Base-by-base conservation (phyloP, 106 monocot species). In the Dendrobium huoshanense region DNA sequence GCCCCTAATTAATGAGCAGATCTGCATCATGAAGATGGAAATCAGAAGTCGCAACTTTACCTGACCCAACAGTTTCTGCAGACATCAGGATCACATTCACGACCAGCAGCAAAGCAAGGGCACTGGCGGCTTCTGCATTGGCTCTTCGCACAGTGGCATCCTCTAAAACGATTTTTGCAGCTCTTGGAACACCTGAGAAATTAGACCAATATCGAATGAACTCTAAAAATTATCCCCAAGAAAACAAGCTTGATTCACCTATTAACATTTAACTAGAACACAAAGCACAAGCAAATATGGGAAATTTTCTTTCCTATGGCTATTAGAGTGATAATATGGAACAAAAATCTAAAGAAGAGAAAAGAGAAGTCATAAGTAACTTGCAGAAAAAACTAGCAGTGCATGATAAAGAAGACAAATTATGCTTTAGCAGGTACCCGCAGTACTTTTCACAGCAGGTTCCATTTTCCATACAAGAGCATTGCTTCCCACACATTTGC, bases 61-160 rank as follows among this genome's bases (percentile, higher is more conserved):
- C 99, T 95, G 64, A 99, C 99, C 99, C 99, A 99, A 81, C 99
- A 99, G 80, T 95, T 99, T 80, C 99, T 78, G 87, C 99, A 99
- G 43, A 99, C 99, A 89, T 99, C 99, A 78, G 99, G 99, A 79
- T 99, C 99, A 88, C 99, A 99, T 87, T 99, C 99, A 83, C 99
- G 92, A 7, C 90, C 90, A 43, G 93, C 99, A 45, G 99, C 99
- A 81, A 95, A 99, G 79, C 99, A 99, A 24, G 99, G 95, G 42
- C 99, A 99, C 68, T 99, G 99, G 40, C 99, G 89, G 59, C 95
- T 99, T 86, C 95, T 95, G 77, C 99, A 99, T 77, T 99, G 99
- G 83, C 99, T 99, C 86, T 99, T 99, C 17, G 99, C 99, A 86
- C 99, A 99, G 80, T 99, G 99, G 82, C 99, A 99, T 40, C 99